These are phyloP conservation scores for Aspergillus sp. DNA, from an alignment of 2,329 filamentous ascomycete species.

Conservation along the genomic window DNA sequence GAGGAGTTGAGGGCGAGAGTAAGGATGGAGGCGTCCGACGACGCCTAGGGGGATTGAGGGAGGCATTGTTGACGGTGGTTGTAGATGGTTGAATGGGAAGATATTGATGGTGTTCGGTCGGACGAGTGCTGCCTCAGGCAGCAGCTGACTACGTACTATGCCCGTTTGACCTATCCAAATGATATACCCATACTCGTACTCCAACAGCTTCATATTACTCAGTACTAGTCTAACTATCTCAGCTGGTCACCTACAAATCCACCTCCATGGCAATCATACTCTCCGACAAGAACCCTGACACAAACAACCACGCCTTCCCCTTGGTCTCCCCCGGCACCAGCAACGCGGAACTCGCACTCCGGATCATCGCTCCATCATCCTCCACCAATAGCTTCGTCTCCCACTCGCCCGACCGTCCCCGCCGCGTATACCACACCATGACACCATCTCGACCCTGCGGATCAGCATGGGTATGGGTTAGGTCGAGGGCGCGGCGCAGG, in stretches of 20 bases:
- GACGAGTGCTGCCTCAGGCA: not conserved
- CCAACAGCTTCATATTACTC: not conserved
- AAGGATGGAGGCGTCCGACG: not conserved
- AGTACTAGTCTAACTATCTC: too few relatives aligned
- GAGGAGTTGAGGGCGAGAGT: not conserved
- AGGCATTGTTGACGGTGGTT: too few relatives aligned
- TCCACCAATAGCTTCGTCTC: constrained; percentile 54
- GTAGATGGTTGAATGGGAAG: not conserved
- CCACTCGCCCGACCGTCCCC: constrained; percentile 34
- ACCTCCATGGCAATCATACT: constrained; percentile 54
- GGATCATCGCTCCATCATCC: constrained; percentile 54
- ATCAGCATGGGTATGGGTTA: constrained; percentile 35
- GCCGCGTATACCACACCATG: constrained; percentile 48
- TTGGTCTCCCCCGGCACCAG: constrained; percentile 54
- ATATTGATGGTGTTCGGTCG: constrained; percentile 6
- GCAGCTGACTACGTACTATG: too few relatives aligned
- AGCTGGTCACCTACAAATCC: constrained; percentile 36
- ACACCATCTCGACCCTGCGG: constrained; percentile 39
- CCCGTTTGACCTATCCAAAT: not conserved
- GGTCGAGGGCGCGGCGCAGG: constrained; percentile 40
- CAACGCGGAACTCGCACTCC: constrained; percentile 53
- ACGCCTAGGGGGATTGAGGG: too few relatives aligned
- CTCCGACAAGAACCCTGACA: constrained; percentile 55
- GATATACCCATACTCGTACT: not conserved
- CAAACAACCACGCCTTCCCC: constrained; percentile 57